phyloP scores from a whole-genome alignment of 2,329 filamentous ascomycete species.

The Diplodia mutila region DNA sequence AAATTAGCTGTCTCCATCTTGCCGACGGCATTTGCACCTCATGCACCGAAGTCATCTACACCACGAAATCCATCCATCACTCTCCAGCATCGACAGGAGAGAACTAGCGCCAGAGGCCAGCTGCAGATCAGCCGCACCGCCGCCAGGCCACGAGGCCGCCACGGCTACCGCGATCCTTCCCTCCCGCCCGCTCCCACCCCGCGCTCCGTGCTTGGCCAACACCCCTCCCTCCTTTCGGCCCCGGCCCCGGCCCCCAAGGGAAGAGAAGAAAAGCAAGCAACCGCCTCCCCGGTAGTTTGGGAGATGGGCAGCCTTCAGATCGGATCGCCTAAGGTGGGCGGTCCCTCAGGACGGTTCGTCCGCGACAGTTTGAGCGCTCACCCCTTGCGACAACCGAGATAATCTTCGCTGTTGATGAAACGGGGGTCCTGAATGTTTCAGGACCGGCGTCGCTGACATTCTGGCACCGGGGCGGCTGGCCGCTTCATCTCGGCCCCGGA shows the following conservation, averaged over 20 bases:
- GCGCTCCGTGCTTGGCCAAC: conserved; percentile 1
- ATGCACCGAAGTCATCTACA: neutral
- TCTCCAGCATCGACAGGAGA: neutral
- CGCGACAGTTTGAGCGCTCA: neutral
- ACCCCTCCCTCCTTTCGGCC: neutral
- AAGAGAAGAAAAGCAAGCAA: neutral
- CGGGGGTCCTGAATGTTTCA: neutral
- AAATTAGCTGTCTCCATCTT: neutral
- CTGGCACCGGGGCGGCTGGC: neutral
- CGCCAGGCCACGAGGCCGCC: neutral
- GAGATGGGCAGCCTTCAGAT: neutral
- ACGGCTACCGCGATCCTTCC: conserved; percentile 7
- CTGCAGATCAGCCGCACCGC: neutral
- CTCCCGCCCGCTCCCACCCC: neutral
- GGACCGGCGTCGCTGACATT: neutral
- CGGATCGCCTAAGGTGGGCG: neutral
- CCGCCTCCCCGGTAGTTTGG: neutral
- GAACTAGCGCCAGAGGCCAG: neutral
- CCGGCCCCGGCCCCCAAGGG: neutral
- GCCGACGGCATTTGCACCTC: neutral
- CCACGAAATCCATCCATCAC: neutral
- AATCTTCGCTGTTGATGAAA: neutral
- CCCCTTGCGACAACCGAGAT: neutral
- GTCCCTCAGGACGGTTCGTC: neutral
- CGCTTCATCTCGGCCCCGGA: neutral